Percentiles rank a stretch among this genome's conserved stretches.
Conservation (phyloP, 2,329 filamentous ascomycete species). For the Mycosphaerella sp. region DNA sequence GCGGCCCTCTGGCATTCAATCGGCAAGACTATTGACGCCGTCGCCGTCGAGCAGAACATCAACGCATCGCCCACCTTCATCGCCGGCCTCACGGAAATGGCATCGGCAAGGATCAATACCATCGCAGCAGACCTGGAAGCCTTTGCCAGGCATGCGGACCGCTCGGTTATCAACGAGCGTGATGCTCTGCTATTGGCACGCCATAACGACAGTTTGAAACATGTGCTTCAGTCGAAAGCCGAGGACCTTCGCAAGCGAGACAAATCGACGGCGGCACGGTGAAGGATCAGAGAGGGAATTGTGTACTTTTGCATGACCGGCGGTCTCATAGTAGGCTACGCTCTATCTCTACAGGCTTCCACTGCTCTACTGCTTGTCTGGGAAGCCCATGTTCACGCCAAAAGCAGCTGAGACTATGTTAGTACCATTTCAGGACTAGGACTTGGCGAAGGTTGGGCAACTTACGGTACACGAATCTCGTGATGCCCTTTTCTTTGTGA, state of each 20-base stretch:
- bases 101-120: constrained; percentile 67
- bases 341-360: neutral
- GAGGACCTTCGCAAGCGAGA: constrained; percentile 41
- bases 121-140: constrained; percentile 53
- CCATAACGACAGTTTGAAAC: constrained; percentile 77
- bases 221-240: constrained; percentile 64
- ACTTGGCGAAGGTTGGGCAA: neutral
- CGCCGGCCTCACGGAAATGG: constrained; percentile 68
- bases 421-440: neutral
- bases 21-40: constrained; percentile 82
- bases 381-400: constrained; percentile 45
- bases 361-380: constrained; percentile 39
- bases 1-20: constrained; percentile 77
- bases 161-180: constrained; percentile 71
- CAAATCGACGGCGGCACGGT: constrained; percentile 3
- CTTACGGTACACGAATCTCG: constrained; percentile 43
- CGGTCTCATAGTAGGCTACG: neutral
- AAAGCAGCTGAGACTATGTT: constrained; percentile 33
- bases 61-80: constrained; percentile 63
- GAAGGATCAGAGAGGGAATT: neutral
- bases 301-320: neutral
- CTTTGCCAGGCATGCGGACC: constrained; percentile 69
- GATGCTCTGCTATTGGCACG: constrained; percentile 84
- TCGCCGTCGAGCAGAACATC: constrained; percentile 59
- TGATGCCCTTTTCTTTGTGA: constrained; percentile 44